phyloP scores from a whole-genome alignment of 2,329 filamentous ascomycete species.

The Fusarium cyanostomum region DNA sequence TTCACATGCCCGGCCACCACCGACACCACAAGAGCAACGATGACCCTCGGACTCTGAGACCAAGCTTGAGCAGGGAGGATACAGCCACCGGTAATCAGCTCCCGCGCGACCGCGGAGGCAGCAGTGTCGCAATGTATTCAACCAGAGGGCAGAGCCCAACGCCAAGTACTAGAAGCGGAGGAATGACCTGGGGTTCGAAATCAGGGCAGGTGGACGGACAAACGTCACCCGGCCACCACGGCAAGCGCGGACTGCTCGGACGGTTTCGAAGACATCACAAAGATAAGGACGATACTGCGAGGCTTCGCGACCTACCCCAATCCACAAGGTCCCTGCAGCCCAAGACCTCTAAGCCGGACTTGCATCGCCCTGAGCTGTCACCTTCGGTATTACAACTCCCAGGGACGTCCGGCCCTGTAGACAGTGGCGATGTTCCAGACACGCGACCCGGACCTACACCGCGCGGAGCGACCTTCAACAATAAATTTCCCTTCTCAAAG shows the following conservation, averaged over 20 bases:
- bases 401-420: constrained; percentile 43
- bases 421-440: constrained; percentile 45
- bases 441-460: constrained; percentile 33
- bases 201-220: constrained; percentile 62
- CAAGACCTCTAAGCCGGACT: constrained; percentile 60
- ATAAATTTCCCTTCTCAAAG: constrained; percentile 71
- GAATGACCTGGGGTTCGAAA: constrained; percentile 56
- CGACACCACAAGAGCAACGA: constrained; percentile 77
- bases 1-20: constrained; percentile 72
- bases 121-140: constrained; percentile 56
- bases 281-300: constrained; percentile 57
- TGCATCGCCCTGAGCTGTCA: constrained; percentile 52
- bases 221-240: constrained; percentile 65
- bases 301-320: constrained; percentile 59
- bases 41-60: constrained; percentile 71
- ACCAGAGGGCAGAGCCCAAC: constrained; percentile 82
- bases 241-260: constrained; percentile 61
- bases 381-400: constrained; percentile 50
- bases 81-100: constrained; percentile 60
- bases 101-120: constrained; percentile 61
- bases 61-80: constrained; percentile 80
- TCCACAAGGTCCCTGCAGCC: constrained; percentile 64
- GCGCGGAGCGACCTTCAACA: constrained; percentile 66
- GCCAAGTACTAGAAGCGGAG: constrained; percentile 74
- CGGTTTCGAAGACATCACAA: constrained; percentile 63